phyloP scores from a whole-genome alignment of 2,329 filamentous ascomycete species.

The Aspergillus persii region DNA sequence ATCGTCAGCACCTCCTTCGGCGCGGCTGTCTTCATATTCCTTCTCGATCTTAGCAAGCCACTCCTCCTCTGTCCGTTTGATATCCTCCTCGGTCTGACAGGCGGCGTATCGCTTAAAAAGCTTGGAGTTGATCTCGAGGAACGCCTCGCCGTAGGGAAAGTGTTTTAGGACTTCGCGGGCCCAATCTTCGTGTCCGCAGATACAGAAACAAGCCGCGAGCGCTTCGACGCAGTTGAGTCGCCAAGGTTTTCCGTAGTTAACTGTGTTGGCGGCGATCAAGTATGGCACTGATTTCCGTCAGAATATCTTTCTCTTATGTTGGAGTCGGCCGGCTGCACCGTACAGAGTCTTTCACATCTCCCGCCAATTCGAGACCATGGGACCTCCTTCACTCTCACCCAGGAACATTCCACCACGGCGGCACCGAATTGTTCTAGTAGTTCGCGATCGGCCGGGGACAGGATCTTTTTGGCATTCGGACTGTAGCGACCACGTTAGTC shows the following conservation, averaged over 20 bases:
- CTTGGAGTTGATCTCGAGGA: slow-evolving; percentile 84
- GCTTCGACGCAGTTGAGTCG: slow-evolving; percentile 94
- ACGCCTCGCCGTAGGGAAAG: slow-evolving; percentile 85
- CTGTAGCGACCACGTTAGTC: slow-evolving; percentile 24
- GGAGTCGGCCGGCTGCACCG: slow-evolving; percentile 13
- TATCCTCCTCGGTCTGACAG: slow-evolving; percentile 73
- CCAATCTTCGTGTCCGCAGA: slow-evolving; percentile 90
- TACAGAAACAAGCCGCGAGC: slow-evolving; percentile 85
- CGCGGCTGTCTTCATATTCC: slow-evolving; percentile 80
- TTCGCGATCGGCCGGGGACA: slow-evolving; percentile 79
- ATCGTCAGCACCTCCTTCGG: slow-evolving; percentile 59
- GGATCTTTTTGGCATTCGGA: slow-evolving; percentile 82
- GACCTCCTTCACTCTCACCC: slow-evolving; percentile 88
- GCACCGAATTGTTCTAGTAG: slow-evolving; percentile 85
- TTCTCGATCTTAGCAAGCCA: slow-evolving; percentile 89
- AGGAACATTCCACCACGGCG: slow-evolving; percentile 95
- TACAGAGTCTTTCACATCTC: slow-evolving; percentile 77
- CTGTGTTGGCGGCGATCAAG: slow-evolving; percentile 91
- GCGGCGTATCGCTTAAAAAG: slow-evolving; percentile 81
- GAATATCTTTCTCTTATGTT: not conserved
- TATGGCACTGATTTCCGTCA: slow-evolving; percentile 65
- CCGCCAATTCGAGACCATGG: slow-evolving; percentile 90
- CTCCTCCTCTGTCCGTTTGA: slow-evolving; percentile 79
- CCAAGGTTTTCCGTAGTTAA: slow-evolving; percentile 97
- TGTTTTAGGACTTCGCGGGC: slow-evolving; percentile 76